phyloP scores from a whole-genome alignment of 306 rosid genomes.

The Leucaena leucocephala region DNA sequence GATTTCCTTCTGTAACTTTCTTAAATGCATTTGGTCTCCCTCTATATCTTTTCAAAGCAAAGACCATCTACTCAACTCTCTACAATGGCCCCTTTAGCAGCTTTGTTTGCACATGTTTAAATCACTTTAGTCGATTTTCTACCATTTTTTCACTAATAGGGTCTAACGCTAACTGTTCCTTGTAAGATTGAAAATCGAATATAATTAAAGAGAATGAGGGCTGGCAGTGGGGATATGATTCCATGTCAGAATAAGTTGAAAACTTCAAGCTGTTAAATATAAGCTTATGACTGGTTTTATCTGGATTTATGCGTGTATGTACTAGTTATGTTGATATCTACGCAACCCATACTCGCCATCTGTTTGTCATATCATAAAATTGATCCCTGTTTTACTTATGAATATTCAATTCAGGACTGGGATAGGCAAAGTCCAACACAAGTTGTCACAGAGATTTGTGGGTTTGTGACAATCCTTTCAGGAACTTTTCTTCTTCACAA shows the following conservation, averaged over 20 bases:
- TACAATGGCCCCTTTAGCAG: background rate
- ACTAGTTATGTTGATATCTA: constrained; percentile 18
- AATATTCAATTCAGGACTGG: constrained; percentile 83
- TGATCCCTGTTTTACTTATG: constrained; percentile 28
- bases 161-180: background rate
- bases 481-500: constrained; percentile 99
- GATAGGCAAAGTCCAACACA: constrained; percentile 99
- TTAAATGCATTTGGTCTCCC: background rate
- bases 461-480: constrained; percentile 97
- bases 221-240: background rate
- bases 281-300: background rate
- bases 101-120: background rate
- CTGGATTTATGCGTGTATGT: background rate
- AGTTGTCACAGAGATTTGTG: constrained; percentile 95
- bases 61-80: background rate
- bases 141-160: background rate
- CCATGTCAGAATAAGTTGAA: background rate
- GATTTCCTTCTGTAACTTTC: background rate
- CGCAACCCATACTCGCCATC: constrained; percentile 19
- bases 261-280: background rate
- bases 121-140: background rate
- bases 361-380: constrained; percentile 25
- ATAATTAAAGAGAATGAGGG: background rate
- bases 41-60: background rate
- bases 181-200: background rate